These are phyloP conservation scores for Catharanthus roseus DNA, from an alignment of 257 asterid species.

Conservation along the genomic window DNA sequence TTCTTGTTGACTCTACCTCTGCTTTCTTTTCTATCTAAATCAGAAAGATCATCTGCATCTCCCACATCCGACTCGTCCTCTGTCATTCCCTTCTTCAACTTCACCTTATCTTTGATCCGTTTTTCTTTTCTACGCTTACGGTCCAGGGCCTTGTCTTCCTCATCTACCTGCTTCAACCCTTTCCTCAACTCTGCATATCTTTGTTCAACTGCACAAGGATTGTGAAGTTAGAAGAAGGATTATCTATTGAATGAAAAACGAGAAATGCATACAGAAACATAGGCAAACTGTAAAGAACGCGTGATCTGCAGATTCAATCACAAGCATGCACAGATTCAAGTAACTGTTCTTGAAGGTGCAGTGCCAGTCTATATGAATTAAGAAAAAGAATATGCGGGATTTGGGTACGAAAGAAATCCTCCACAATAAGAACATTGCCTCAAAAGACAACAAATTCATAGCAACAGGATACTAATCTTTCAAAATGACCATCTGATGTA, in stretches of 20 bases:
- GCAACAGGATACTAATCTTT: not conserved
- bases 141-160: slow-evolving; percentile 74
- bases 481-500: not conserved
- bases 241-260: not conserved
- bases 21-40: slow-evolving; percentile 33
- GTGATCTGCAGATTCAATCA: not conserved
- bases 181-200: slow-evolving; percentile 60
- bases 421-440: not conserved
- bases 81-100: slow-evolving; percentile 53
- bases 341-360: not conserved
- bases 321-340: not conserved
- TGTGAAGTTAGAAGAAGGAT: slow-evolving; percentile 2
- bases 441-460: not conserved
- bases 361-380: not conserved
- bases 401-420: not conserved
- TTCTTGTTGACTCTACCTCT: slow-evolving; percentile 32
- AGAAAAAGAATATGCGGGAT: too few relatives aligned
- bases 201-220: slow-evolving; percentile 46
- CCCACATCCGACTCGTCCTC: slow-evolving; percentile 35
- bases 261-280: not conserved
- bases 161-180: slow-evolving; percentile 56
- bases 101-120: slow-evolving; percentile 67
- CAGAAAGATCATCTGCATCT: slow-evolving; percentile 36
- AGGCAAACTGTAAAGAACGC: not conserved
- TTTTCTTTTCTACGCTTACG: slow-evolving; percentile 62